Evolutionary conservation across 164 flowering plant species (phyloP), one percentile per base, ranked within the genome.

Genomic region (Santalum album): DNA sequence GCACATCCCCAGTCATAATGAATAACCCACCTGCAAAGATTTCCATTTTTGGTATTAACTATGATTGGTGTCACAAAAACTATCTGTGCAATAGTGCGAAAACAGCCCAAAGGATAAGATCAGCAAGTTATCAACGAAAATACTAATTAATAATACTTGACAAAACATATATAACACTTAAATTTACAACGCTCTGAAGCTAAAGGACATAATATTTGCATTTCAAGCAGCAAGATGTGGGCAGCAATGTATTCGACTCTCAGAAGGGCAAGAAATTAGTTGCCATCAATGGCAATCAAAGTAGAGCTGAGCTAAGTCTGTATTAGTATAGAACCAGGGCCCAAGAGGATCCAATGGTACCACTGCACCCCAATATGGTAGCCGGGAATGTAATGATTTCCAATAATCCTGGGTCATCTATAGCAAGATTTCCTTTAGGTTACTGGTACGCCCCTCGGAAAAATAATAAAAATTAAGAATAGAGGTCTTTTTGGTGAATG

Each of bases 1-100:
- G 95, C 58, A 94, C 99, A 82, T 94, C 99, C 55, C 99, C 99
- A 55, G 99, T 94, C 99, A 94, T 94, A 34, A 75, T 90, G 55
- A 94, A 79, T 40, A 94, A 36, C n/a, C 97, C 99, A 72, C 99
- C 99, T 94, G 78, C 55, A 65, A 64, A 42, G 25, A 58, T 50
- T 43, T 38, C 36, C 19, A 38, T 21, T 15, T 25, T 16, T 19
- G 18, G 15, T 14, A 38, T 38, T 15, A n/a, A 25, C 4, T 4
- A 29, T 12, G 1, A 42, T 10, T 43, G 51, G 18, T 25, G 47
- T 26, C 9, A 15, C 10, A 19, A 44, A 32, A 2, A 43, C 19
- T 25, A 29, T 26, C 2, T 53, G 46, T 16, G 34, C 35, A 25
- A 18, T 22, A 17, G 3, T 29, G 11, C 11, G 34, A 7, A 22